Evolutionary conservation across 1,284 basidiomycete genomes (phyloP), one percentile per base, ranked within the genome.

Genomic region (Malassezia japonica): DNA sequence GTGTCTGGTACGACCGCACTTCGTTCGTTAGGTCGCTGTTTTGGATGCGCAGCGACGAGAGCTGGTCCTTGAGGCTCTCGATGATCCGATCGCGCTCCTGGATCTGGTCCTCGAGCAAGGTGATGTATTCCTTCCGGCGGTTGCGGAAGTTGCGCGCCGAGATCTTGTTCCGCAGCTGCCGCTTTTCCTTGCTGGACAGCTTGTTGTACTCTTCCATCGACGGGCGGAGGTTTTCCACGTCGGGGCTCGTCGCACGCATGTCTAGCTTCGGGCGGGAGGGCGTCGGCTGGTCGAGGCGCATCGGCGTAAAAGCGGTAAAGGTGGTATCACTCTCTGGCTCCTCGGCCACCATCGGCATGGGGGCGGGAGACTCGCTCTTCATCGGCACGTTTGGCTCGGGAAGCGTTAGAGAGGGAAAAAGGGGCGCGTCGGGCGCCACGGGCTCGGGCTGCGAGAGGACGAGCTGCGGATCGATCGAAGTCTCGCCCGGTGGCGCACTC

Each of bases 101-200:
- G 65, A 96, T 87, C 74, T 95, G 87, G 42, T 83, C 85, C 75
- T 96, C 92, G 47, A 95, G 82, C 0, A 87, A 87, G 6, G 84
- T 80, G 58, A 95, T 92, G 74, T 95, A 92, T 75, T 94, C 90
- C 78, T 96, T 95, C 75, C 90, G 79, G 38, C 91, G 79, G 29
- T 90, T 87, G 25, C 92, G 79, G 77, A 96, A 95, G 72, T 92
- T 94, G 54, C 91, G 79, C 1, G 92, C 92, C 61, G 84, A 86
- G 58, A 96, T 91, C 82, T 96, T 96, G 78, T 96, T 96, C 51
- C 92, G 77, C 33, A 96, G 78, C 75, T 96, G 92, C 15, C 92
- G 78, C 76, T 96, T 96, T 76, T 96, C 91, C 76, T 95, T 96
- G 71, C 83, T 85, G 16, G 82, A 83, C 79, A 98, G 85, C 76